Evolutionary conservation across 306 rosid genomes (phyloP).

Genomic region (Acacia acuminata): DNA sequence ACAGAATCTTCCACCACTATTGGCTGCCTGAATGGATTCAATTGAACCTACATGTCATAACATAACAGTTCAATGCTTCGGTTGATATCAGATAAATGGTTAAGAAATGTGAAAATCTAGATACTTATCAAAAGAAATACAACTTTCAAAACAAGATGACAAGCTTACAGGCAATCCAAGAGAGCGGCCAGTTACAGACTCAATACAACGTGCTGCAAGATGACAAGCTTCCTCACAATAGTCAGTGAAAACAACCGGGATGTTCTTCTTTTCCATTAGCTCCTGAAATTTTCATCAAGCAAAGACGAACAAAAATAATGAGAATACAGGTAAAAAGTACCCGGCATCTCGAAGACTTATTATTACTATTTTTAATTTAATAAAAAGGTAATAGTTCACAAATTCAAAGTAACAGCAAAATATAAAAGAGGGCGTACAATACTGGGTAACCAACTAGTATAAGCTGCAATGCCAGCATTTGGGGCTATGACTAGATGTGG

Average conservation of each 20-base stretch:
- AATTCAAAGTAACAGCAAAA: not conserved
- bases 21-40: conserved; percentile 94
- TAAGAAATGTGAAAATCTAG: not conserved
- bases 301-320: conserved; percentile 18
- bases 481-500: conserved; percentile 85
- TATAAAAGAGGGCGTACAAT: conserved; percentile 50
- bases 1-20: conserved; percentile 68
- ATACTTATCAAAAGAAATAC: not conserved
- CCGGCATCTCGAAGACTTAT: not conserved
- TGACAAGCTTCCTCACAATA: conserved; percentile 97
- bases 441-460: conserved; percentile 86
- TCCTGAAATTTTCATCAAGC: conserved; percentile 49
- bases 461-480: conserved; percentile 88
- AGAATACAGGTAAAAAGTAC: not conserved
- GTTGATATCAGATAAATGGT: not conserved
- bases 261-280: conserved; percentile 53
- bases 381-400: not conserved
- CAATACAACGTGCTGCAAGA: conserved; percentile 77
- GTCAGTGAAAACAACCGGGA: conserved; percentile 75
- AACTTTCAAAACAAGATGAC: not conserved
- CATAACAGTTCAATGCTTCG: conserved; percentile 24
- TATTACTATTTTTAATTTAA: not conserved
- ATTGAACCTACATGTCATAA: conserved; percentile 60
- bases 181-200: conserved; percentile 51
- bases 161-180: conserved; percentile 63